phyloP scores from a whole-genome alignment of 371 early-diverging fungal genomes.

The Apophysomyces sp. region DNA sequence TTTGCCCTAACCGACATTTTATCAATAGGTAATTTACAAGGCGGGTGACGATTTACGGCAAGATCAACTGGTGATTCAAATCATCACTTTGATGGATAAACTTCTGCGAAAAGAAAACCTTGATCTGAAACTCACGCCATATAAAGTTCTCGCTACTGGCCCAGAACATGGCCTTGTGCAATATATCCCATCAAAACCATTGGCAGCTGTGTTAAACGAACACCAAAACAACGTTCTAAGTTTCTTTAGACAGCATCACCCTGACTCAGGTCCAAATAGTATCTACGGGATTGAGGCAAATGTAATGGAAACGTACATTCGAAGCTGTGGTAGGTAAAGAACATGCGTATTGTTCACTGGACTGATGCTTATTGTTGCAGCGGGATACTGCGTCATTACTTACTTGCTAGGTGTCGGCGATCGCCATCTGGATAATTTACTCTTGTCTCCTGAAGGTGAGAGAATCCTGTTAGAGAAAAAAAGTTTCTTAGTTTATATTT shows the following conservation, averaged over 20 bases:
- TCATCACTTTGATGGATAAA: slow-evolving; percentile 94
- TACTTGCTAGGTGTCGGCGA: slow-evolving; percentile 99
- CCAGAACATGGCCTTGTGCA: slow-evolving; percentile 91
- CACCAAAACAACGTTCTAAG: slow-evolving; percentile 79
- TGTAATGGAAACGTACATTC: slow-evolving; percentile 94
- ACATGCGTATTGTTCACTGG: too few relatives aligned
- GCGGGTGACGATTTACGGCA: slow-evolving; percentile 96
- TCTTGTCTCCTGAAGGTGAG: slow-evolving; percentile 83
- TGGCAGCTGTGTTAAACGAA: slow-evolving; percentile 89
- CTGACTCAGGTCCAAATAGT: slow-evolving; percentile 57
- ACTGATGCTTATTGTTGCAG: slow-evolving; percentile 42
- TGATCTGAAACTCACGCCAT: slow-evolving; percentile 90
- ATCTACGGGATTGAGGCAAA: slow-evolving; percentile 70
- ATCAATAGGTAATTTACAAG: slow-evolving; percentile 84
- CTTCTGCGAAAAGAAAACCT: slow-evolving; percentile 91
- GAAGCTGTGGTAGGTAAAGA: slow-evolving; percentile 83
- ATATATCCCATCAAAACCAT: slow-evolving; percentile 82
- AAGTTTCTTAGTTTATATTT: not conserved
- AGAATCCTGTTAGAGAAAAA: not conserved
- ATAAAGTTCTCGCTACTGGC: slow-evolving; percentile 94
- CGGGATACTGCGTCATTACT: slow-evolving; percentile 98
- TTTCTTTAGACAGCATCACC: slow-evolving; percentile 73
- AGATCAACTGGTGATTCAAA: slow-evolving; percentile 96
- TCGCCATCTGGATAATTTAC: slow-evolving; percentile 95
- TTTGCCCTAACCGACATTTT: not conserved